Percentiles rank a stretch among this genome's conserved stretches.
These are phyloP conservation scores for Oryza meridionalis DNA, from an alignment of 176 grass and related monocot species.

Conservation along the genomic window DNA sequence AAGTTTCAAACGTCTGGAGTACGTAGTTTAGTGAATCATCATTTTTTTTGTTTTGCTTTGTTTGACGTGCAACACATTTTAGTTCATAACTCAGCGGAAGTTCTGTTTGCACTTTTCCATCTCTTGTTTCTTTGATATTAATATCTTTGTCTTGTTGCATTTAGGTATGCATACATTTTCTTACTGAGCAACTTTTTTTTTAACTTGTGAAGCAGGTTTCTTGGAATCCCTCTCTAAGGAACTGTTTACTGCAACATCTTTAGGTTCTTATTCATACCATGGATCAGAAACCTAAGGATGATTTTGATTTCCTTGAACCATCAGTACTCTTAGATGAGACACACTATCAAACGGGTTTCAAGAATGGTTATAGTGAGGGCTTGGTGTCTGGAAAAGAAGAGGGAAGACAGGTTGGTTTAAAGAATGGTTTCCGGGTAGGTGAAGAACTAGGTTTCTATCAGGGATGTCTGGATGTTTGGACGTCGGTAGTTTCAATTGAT, in stretches of 20 bases:
- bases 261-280: constrained; percentile 38
- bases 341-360: constrained; percentile 67
- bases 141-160: not conserved
- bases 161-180: not conserved
- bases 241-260: not conserved
- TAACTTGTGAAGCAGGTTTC: constrained; percentile 14
- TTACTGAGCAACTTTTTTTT: constrained; percentile 10
- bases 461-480: constrained; percentile 73
- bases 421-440: constrained; percentile 67
- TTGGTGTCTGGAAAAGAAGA: constrained; percentile 70
- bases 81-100: not conserved
- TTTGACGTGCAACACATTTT: not conserved
- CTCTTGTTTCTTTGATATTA: constrained; percentile 17
- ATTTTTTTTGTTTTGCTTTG: not conserved
- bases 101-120: not conserved
- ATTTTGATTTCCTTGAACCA: constrained; percentile 62
- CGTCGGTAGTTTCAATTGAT: constrained; percentile 48
- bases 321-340: constrained; percentile 68
- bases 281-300: constrained; percentile 46
- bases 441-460: constrained; percentile 70
- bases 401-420: constrained; percentile 68
- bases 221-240: not conserved
- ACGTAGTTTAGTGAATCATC: not conserved
- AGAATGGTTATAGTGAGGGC: constrained; percentile 71
- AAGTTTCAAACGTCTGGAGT: not conserved